Conservation (phyloP, 805 yeast genomes). For the Kodamaea nitidulidarum region DNA sequence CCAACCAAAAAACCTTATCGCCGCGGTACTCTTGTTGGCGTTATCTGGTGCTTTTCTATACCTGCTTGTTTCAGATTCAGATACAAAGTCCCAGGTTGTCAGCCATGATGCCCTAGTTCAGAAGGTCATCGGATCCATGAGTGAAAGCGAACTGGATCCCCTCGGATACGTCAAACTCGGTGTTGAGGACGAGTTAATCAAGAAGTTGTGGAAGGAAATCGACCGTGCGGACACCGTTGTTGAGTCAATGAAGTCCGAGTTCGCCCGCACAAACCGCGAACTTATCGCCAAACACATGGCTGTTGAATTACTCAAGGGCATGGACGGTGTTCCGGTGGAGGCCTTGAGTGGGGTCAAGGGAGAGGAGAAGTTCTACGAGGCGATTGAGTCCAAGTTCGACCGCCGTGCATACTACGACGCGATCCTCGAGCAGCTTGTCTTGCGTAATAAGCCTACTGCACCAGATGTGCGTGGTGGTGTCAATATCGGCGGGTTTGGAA, state of each 20-base stretch:
- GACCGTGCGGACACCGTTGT: conserved; percentile 2
- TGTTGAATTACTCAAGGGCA: conserved; percentile 4
- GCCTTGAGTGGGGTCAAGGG: conserved; percentile 1
- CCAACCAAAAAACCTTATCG: background rate
- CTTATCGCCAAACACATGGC: conserved; percentile 1
- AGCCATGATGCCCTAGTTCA: conserved; percentile 7
- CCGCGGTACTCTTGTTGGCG: background rate
- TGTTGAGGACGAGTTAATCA: conserved; percentile 9
- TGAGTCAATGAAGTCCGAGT: conserved; percentile 4
- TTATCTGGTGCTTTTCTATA: background rate
- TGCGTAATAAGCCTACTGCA: conserved; percentile 9
- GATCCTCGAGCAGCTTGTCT: conserved; percentile 9
- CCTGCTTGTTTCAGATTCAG: background rate
- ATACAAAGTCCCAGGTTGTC: background rate
- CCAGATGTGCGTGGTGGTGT: background rate
- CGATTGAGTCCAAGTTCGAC: conserved; percentile 7
- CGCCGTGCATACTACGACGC: conserved; percentile 9
- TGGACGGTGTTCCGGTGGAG: background rate
- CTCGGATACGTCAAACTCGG: conserved; percentile 4
- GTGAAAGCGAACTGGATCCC: conserved; percentile 7
- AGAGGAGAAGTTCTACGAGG: conserved; percentile 5
- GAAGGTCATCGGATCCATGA: conserved; percentile 2
- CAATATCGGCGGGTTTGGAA: conserved; percentile 8
- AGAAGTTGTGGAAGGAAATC: conserved; percentile 6
- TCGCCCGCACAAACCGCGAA: conserved; percentile 1